Conservation (phyloP, 768 basidiomycete genomes). For the Heimioporus sp. region DNA sequence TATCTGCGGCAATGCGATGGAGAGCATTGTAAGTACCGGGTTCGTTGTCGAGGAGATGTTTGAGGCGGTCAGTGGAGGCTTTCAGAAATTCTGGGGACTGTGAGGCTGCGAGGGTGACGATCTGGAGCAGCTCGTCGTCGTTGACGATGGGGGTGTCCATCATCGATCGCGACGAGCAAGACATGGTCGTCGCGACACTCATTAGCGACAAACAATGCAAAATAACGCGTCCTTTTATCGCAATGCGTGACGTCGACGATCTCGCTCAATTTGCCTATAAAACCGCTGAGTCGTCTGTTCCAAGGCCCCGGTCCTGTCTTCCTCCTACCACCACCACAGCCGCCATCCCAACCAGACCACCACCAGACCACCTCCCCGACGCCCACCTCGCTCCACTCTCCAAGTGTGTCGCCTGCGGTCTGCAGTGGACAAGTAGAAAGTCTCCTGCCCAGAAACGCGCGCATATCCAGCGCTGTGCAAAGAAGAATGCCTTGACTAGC, state of each 20-base stretch:
- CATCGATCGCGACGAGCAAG: slow-evolving; percentile 12
- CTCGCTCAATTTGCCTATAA: slow-evolving; percentile 43
- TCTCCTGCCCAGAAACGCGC: slow-evolving; percentile 56
- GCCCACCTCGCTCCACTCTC: slow-evolving; percentile 45
- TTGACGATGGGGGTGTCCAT: slow-evolving; percentile 39
- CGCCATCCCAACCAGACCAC: background rate
- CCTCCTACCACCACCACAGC: background rate
- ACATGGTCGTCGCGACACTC: slow-evolving; percentile 1
- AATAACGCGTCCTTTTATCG: slow-evolving; percentile 45
- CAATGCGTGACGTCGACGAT: background rate
- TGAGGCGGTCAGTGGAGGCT: slow-evolving; percentile 58
- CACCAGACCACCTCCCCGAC: slow-evolving; percentile 40
- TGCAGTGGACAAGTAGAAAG: slow-evolving; percentile 71
- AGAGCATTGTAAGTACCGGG: slow-evolving; percentile 71
- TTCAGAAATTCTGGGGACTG: slow-evolving; percentile 56
- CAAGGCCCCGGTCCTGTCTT: background rate
- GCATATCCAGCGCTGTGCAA: slow-evolving; percentile 69
- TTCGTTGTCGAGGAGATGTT: slow-evolving; percentile 57
- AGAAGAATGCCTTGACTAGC: slow-evolving; percentile 50
- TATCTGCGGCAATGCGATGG: slow-evolving; percentile 68
- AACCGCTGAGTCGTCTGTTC: background rate
- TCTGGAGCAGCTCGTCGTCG: slow-evolving; percentile 63
- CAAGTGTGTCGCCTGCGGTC: slow-evolving; percentile 64
- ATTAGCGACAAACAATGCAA: slow-evolving; percentile 29
- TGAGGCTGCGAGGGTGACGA: slow-evolving; percentile 66